These are phyloP conservation scores for Sporothrix pseudoabietina DNA, from an alignment of 2,329 filamentous ascomycete species.

Conservation along the genomic window DNA sequence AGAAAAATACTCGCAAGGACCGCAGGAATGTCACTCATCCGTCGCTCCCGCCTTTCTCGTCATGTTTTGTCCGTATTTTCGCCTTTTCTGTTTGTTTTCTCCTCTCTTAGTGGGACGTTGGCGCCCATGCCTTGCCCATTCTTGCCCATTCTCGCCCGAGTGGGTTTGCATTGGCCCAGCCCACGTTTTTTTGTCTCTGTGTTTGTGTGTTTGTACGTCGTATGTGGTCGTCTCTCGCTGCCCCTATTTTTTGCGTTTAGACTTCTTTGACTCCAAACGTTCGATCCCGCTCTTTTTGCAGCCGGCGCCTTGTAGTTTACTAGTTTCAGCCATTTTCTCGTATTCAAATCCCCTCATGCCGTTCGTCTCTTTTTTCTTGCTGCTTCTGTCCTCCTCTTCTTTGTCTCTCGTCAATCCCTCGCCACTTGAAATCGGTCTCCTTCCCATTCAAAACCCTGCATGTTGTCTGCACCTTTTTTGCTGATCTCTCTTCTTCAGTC, in stretches of 20 bases:
- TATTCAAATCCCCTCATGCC: neutral
- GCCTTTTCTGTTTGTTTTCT: neutral
- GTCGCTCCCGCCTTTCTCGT: neutral
- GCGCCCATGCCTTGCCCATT: neutral
- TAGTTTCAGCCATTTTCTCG: constrained; percentile 6
- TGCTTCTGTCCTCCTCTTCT: neutral
- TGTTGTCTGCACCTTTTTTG: neutral
- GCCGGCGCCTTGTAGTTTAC: neutral
- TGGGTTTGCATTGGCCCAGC: neutral
- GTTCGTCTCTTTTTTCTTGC: neutral
- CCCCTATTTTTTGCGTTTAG: constrained; percentile 14
- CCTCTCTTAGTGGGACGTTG: neutral
- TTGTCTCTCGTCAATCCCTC: constrained; percentile 14
- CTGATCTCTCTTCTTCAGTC: constrained; percentile 14
- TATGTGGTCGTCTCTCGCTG: neutral
- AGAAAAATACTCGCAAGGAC: neutral
- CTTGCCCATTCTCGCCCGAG: neutral
- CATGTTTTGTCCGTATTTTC: neutral
- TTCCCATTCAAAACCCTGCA: constrained; percentile 13
- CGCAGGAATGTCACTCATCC: neutral
- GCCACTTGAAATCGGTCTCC: neutral
- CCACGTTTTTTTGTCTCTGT: constrained; percentile 5
- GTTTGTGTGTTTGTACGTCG: neutral
- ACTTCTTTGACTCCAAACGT: neutral
- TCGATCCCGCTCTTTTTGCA: neutral